These are phyloP conservation scores for Ilex asprella DNA, from an alignment of 257 asterid genomes.

Conservation along the genomic window DNA sequence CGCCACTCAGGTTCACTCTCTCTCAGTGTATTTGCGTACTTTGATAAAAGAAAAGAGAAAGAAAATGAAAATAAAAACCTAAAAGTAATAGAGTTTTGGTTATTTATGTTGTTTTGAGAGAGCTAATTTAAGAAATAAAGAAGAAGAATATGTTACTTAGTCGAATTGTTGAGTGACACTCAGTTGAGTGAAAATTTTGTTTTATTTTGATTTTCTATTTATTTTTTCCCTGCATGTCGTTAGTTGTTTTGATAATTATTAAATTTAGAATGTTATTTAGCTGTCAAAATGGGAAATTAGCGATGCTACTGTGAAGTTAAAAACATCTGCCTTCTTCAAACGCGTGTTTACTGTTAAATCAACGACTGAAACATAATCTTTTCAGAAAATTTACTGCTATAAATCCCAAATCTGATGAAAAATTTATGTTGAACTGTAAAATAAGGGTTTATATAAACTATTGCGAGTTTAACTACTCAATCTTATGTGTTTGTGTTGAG, in stretches of 20 bases:
- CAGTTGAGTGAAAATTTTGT: too few relatives aligned
- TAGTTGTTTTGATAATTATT: too few relatives aligned
- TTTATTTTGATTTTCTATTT: too few relatives aligned
- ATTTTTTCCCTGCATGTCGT: too few relatives aligned
- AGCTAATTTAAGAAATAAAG: too few relatives aligned
- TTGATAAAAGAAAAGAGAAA: too few relatives aligned
- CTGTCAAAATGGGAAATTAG: background rate
- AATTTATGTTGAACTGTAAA: background rate
- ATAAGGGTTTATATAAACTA: background rate
- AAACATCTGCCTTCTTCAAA: background rate
- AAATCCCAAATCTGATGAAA: background rate
- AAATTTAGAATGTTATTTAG: background rate
- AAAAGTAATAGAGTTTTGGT: too few relatives aligned
- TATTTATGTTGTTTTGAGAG: too few relatives aligned
- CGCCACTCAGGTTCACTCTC: conserved; percentile 71
- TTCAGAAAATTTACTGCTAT: background rate
- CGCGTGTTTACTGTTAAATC: background rate
- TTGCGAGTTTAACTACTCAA: background rate
- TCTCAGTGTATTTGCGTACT: background rate
- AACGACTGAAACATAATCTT: background rate
- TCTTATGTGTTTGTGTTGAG: background rate
- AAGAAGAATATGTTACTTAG: too few relatives aligned
- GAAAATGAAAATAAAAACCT: too few relatives aligned
- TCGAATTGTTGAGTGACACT: too few relatives aligned
- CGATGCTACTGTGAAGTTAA: background rate